These are phyloP conservation scores for Artemisia annua DNA, from an alignment of 129 eudicot genomes.

Conservation along the genomic window DNA sequence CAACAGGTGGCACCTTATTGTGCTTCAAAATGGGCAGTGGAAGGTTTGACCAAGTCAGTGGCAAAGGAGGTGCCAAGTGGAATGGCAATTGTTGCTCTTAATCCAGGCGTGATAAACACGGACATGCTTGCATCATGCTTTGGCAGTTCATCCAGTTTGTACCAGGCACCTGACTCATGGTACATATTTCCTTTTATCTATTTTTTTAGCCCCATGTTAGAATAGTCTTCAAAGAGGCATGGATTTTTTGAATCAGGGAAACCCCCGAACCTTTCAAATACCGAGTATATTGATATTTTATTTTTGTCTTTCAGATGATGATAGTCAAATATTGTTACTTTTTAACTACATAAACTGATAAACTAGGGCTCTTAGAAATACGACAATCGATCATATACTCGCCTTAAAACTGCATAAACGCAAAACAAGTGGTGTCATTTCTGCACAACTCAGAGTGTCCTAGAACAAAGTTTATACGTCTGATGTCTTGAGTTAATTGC, in stretches of 20 bases:
- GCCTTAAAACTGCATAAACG: too few relatives aligned
- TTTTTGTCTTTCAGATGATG: too few relatives aligned
- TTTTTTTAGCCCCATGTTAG: not conserved
- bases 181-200: conserved; percentile 24
- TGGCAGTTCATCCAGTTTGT: conserved; percentile 71
- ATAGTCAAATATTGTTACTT: not conserved
- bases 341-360: not conserved
- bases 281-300: too few relatives aligned
- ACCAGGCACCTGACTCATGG: conserved; percentile 90
- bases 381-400: not conserved
- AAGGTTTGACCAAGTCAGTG: conserved; percentile 80
- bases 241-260: too few relatives aligned
- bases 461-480: not conserved
- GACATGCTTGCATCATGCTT: conserved; percentile 96
- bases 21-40: conserved; percentile 99
- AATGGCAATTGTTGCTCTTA: conserved; percentile 82
- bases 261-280: too few relatives aligned
- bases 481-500: not conserved
- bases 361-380: not conserved
- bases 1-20: conserved; percentile 93
- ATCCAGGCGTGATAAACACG: conserved; percentile 90
- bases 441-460: conserved; percentile 1
- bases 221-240: not conserved
- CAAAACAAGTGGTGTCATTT: not conserved
- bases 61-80: conserved; percentile 95